Conservation (phyloP, 225 moss, liverwort and hornwort genomes). For the Bryoerythrophyllum caledonicum region DNA sequence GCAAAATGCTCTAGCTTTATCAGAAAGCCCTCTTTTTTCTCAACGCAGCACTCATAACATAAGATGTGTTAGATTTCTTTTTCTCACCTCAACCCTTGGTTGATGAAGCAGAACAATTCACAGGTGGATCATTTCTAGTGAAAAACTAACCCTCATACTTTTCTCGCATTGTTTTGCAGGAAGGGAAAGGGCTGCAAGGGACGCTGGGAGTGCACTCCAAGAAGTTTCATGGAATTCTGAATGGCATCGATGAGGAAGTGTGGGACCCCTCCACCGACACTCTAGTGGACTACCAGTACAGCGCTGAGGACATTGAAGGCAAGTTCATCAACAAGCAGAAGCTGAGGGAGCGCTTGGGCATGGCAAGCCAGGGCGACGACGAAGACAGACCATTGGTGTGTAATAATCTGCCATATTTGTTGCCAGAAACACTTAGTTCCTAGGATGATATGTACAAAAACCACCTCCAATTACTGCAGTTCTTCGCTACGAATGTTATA, state of each 20-base stretch:
- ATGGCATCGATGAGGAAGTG: constrained; percentile 93
- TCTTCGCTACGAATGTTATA: neutral
- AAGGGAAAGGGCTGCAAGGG: constrained; percentile 85
- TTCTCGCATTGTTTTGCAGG: constrained; percentile 34
- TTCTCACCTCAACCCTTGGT: too few relatives aligned
- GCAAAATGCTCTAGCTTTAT: neutral
- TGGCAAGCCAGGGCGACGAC: constrained; percentile 57
- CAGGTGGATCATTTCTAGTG: too few relatives aligned
- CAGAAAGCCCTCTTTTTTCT: too few relatives aligned
- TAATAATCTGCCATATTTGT: neutral
- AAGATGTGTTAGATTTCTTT: too few relatives aligned
- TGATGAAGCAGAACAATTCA: too few relatives aligned
- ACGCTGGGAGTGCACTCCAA: constrained; percentile 71
- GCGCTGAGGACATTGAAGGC: constrained; percentile 71
- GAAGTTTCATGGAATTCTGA: constrained; percentile 86
- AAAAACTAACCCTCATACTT: too few relatives aligned
- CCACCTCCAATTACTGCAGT: too few relatives aligned
- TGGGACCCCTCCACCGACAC: constrained; percentile 90
- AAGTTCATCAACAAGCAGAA: constrained; percentile 76
- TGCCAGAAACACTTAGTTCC: neutral
- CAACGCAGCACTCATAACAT: too few relatives aligned
- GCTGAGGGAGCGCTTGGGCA: constrained; percentile 64
- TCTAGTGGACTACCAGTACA: constrained; percentile 71
- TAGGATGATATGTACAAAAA: too few relatives aligned
- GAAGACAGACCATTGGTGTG: constrained; percentile 74